Base-by-base conservation (phyloP, 2,329 filamentous ascomycete species). In the Lasiodiplodia sp. region DNA sequence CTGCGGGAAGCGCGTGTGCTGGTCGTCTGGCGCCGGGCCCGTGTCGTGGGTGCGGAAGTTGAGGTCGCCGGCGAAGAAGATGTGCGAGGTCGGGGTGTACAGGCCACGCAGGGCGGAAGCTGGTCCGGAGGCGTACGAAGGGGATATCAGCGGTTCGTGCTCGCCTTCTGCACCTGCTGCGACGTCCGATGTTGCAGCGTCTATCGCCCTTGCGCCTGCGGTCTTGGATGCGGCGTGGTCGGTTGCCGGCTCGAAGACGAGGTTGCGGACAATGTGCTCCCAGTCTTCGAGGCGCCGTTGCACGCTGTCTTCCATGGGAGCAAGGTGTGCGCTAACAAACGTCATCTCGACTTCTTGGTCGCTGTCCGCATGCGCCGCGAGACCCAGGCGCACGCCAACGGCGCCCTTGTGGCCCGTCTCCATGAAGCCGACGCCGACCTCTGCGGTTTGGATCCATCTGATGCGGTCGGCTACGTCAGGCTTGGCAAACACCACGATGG, bases 331-430 rank as follows among this genome's bases (percentile, higher is more conserved):
- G 49, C 92, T 89, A 51, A 97, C 90, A 77, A 98, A 96, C 0
- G 93, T 97, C 67, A 97, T 79, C 74, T 92, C 88, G 31, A 91
- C 75, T 25, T 77, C 77, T 4, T 82, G 78, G 51, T 82, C 81
- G 4, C 73, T 73, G 16, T 78, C 76, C 6, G 28, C 44, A 16
- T 51, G 53, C 8, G 53, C 51, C 16, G 44, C 55, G 74, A 92
- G 91, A 16, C 88, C 85, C 53, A 96, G 80, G 40, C 94, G 86
- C 70, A 95, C 85, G 0, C 91, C 96, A 0, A 97, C 91, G 3
- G 94, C 95, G 37, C 95, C 96, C 81, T 99, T 99, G 80, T 97
- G 97, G 18, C 94, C 96, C 91, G 97, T 96, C 62, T 95, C 91
- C 69, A 89, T 90, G 0, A 94, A 79, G 0, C 96, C 96, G 60